phyloP scores from a whole-genome alignment of 2,329 filamentous ascomycete genomes.

The Fusarium citri region DNA sequence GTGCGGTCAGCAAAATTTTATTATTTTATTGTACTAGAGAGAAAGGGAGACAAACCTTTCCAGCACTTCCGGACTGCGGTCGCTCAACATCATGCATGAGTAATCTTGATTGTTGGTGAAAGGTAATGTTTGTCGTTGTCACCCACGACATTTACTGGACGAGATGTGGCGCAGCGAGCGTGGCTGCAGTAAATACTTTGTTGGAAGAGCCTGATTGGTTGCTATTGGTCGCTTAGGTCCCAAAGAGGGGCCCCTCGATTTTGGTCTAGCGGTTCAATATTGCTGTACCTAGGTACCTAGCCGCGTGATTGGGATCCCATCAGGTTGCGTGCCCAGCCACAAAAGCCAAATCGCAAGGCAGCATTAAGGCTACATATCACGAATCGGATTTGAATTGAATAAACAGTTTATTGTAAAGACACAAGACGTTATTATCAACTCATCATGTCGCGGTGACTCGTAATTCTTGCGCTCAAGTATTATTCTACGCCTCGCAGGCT shows the following conservation, averaged over 20 bases:
- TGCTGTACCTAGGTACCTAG: background rate
- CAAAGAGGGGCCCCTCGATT: too few relatives aligned
- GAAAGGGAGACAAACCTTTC: constrained; percentile 9
- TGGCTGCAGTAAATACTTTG: background rate
- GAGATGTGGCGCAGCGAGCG: background rate
- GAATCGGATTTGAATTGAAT: background rate
- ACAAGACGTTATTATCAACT: constrained; percentile 31
- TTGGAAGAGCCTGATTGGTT: too few relatives aligned
- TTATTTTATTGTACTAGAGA: background rate
- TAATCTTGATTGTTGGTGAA: background rate
- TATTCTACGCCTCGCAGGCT: constrained; percentile 21
- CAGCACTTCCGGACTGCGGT: background rate
- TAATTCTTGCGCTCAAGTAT: constrained; percentile 22
- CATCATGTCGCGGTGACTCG: constrained; percentile 23
- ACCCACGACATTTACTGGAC: background rate
- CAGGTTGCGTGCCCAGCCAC: background rate
- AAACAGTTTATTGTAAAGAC: constrained; percentile 6
- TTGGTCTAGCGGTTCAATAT: too few relatives aligned
- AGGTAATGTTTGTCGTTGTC: background rate
- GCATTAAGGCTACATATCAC: background rate
- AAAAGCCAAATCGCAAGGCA: background rate
- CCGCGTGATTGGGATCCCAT: too few relatives aligned
- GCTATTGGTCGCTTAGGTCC: too few relatives aligned
- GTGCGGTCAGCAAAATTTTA: constrained; percentile 11
- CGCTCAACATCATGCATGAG: background rate